Evolutionary conservation across 306 rosid genomes (phyloP).

Genomic region (Vigna trinervia): DNA sequence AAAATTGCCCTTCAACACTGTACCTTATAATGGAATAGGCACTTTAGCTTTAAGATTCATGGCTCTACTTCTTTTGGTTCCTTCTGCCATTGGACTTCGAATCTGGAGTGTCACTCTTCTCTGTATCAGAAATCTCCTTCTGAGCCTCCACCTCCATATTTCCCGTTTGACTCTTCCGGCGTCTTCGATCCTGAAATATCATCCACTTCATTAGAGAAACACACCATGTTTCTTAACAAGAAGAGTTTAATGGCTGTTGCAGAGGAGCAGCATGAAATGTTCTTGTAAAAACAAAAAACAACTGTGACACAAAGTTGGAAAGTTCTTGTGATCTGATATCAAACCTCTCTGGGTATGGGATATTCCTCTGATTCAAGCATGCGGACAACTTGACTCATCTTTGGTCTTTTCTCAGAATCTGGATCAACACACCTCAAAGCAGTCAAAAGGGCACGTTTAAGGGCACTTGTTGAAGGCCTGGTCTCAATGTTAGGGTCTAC

Average conservation of each 20-base stretch:
- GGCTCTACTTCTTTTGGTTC: constrained; percentile 52
- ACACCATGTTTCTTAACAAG: constrained; percentile 20
- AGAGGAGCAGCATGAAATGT: constrained; percentile 30
- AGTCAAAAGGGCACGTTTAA: constrained; percentile 85
- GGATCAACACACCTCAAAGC: constrained; percentile 97
- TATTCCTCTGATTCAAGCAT: constrained; percentile 97
- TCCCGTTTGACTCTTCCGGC: constrained; percentile 61
- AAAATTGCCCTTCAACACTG: constrained; percentile 42
- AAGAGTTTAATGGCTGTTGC: background rate
- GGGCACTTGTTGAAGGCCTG: constrained; percentile 87
- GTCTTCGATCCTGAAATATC: constrained; percentile 71
- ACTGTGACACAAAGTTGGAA: constrained; percentile 18
- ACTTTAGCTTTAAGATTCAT: constrained; percentile 19
- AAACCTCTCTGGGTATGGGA: constrained; percentile 87
- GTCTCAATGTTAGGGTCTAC: constrained; percentile 89
- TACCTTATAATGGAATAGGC: constrained; percentile 40
- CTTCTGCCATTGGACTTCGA: constrained; percentile 53
- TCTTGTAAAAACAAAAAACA: background rate
- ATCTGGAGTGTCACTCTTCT: constrained; percentile 60
- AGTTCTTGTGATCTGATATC: constrained; percentile 30
- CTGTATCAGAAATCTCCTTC: constrained; percentile 60
- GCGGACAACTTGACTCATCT: constrained; percentile 93
- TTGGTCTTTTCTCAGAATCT: constrained; percentile 82
- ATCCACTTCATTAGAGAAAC: constrained; percentile 32
- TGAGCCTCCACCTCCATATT: constrained; percentile 48